Percentiles rank a stretch among this genome's conserved stretches.
These are phyloP conservation scores for Pseudogymnoascus sp. DNA, from an alignment of 2,329 filamentous ascomycete genomes.

Conservation along the genomic window DNA sequence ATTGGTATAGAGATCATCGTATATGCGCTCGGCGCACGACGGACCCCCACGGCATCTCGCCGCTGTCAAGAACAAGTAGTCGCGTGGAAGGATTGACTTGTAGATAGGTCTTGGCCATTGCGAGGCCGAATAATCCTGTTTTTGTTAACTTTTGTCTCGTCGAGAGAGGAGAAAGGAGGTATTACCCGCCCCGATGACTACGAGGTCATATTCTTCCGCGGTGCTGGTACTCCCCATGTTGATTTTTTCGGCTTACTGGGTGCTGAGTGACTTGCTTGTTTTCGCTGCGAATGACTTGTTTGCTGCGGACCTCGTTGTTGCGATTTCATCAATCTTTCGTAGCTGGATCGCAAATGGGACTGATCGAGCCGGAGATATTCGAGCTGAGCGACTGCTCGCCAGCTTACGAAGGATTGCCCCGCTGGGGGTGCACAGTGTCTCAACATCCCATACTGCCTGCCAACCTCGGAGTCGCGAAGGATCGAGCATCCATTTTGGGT, in stretches of 20 bases:
- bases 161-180: not conserved
- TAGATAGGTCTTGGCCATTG: conserved; percentile 53
- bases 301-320: not conserved
- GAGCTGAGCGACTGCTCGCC: not conserved
- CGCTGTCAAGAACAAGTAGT: conserved; percentile 52
- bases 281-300: not conserved
- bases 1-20: conserved; percentile 64
- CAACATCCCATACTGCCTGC: not conserved
- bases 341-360: not conserved
- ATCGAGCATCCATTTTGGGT: not conserved
- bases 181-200: conserved; percentile 42
- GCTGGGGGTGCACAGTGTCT: not conserved
- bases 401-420: not conserved
- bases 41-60: conserved; percentile 56
- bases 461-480: not conserved
- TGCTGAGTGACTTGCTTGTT: not conserved
- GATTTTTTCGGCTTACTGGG: not conserved
- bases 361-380: not conserved
- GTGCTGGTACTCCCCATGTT: not conserved
- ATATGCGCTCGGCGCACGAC: conserved; percentile 60
- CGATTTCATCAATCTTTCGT: not conserved
- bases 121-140: conserved; percentile 48
- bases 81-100: conserved; percentile 48
- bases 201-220: conserved; percentile 22
- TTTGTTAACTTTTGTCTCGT: conserved; percentile 3